Evolutionary conservation across 2,329 filamentous ascomycete species (phyloP).

Genomic region (Ophiostoma triangulosporum): DNA sequence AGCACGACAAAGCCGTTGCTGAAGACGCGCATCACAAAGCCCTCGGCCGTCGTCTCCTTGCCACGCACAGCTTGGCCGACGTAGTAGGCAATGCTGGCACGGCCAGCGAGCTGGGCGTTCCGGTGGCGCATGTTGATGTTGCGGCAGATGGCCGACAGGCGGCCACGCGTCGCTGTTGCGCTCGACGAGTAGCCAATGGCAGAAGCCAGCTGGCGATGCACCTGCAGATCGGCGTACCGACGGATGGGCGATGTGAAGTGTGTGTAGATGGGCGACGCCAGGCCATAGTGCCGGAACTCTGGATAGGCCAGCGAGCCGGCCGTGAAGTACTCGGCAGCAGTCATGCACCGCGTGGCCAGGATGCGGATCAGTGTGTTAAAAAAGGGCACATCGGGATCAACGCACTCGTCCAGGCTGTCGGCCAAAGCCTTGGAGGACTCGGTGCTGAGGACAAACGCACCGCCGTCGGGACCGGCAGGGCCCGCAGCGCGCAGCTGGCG

Average conservation of each 20-base stretch:
- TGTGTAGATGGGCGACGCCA: constrained; percentile 94
- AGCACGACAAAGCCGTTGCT: constrained; percentile 96
- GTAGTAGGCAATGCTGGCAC: constrained; percentile 93
- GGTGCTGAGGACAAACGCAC: constrained; percentile 45
- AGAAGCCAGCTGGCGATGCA: constrained; percentile 65
- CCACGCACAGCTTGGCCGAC: constrained; percentile 91
- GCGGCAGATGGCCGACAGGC: constrained; percentile 86
- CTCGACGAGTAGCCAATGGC: constrained; percentile 92
- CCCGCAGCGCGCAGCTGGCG: constrained; percentile 65
- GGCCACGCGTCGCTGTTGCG: constrained; percentile 64
- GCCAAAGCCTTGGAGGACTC: constrained; percentile 90
- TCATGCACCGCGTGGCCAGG: constrained; percentile 97
- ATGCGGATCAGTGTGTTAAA: constrained; percentile 98
- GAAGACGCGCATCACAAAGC: constrained; percentile 94
- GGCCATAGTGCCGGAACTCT: constrained; percentile 93
- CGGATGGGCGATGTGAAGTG: constrained; percentile 97
- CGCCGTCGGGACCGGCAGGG: constrained; percentile 34
- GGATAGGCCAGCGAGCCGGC: constrained; percentile 84
- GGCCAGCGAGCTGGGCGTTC: constrained; percentile 89
- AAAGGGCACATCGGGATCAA: constrained; percentile 71
- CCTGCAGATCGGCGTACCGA: constrained; percentile 91
- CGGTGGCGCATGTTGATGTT: constrained; percentile 97
- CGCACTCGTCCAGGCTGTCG: constrained; percentile 76
- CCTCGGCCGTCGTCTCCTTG: constrained; percentile 51
- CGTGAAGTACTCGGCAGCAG: constrained; percentile 96